phyloP scores from a whole-genome alignment of 2,329 filamentous ascomycete genomes.

The Phoma sp. region DNA sequence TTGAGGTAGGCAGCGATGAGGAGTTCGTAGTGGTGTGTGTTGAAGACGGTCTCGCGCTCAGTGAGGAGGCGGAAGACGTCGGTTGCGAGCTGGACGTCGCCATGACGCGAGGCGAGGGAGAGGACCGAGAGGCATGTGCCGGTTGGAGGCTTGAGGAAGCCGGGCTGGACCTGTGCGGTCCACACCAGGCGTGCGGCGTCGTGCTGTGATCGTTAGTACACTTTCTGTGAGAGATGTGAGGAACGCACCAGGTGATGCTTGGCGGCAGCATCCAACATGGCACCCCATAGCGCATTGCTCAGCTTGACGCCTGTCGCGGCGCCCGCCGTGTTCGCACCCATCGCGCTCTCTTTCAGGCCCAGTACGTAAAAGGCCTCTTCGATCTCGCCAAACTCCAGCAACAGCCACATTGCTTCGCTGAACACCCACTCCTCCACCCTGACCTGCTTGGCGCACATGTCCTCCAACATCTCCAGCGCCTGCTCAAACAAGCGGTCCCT shows the following conservation, averaged over 20 bases:
- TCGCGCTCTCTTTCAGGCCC: constrained; percentile 48
- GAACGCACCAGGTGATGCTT: constrained; percentile 61
- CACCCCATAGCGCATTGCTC: constrained; percentile 68
- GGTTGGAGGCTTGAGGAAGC: constrained; percentile 67
- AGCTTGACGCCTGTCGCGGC: constrained; percentile 44
- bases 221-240: background rate
- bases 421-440: constrained; percentile 74
- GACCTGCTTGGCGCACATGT: constrained; percentile 65
- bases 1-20: constrained; percentile 73
- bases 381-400: constrained; percentile 74
- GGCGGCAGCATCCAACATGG: constrained; percentile 78
- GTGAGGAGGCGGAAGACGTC: constrained; percentile 72
- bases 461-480: constrained; percentile 72
- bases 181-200: constrained; percentile 73
- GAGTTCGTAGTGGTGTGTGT: constrained; percentile 77
- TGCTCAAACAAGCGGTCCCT: constrained; percentile 84
- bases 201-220: constrained; percentile 53
- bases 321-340: constrained; percentile 11
- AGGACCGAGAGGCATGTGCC: constrained; percentile 73
- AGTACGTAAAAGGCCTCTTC: constrained; percentile 78
- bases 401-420: constrained; percentile 75
- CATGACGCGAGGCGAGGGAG: constrained; percentile 71
- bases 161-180: constrained; percentile 67
- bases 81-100: constrained; percentile 72
- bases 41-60: constrained; percentile 63